These are phyloP conservation scores for Mallotus repandus DNA, from an alignment of 441 rosid genomes.

Conservation along the genomic window DNA sequence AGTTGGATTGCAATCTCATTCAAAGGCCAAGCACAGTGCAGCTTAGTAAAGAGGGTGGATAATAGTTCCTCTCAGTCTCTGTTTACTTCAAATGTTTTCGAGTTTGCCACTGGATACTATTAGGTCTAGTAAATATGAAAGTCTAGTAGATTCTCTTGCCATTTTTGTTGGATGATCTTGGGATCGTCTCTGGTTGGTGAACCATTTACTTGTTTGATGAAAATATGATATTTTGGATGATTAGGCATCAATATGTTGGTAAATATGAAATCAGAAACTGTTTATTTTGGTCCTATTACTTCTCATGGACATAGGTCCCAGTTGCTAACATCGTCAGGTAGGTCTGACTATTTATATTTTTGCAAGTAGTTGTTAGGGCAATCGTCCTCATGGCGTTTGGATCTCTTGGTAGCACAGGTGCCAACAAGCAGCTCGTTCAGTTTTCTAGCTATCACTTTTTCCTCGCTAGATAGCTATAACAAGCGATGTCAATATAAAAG, in stretches of 20 bases:
- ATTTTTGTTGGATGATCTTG: background rate
- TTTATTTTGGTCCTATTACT: background rate
- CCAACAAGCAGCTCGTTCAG: no score
- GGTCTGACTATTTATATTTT: no score
- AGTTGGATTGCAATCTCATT: conserved; percentile 64
- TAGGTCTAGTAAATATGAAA: conserved; percentile 10
- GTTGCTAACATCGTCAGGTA: no score
- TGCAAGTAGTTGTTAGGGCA: no score
- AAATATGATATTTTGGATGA: background rate
- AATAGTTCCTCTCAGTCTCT: background rate
- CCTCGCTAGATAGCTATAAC: no score
- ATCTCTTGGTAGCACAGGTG: no score
- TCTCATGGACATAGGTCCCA: no score
- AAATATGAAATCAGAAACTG: background rate
- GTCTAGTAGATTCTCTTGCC: background rate
- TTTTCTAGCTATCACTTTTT: no score
- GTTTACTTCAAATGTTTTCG: background rate
- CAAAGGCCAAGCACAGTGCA: conserved; percentile 69
- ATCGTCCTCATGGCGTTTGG: no score
- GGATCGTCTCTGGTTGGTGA: background rate
- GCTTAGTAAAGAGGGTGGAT: conserved; percentile 29
- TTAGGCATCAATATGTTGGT: background rate
- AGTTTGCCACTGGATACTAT: background rate
- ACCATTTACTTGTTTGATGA: background rate
- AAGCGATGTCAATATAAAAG: no score